Evolutionary conservation across 106 monocot genomes (phyloP).

Genomic region (Dactylorhiza incarnata): DNA sequence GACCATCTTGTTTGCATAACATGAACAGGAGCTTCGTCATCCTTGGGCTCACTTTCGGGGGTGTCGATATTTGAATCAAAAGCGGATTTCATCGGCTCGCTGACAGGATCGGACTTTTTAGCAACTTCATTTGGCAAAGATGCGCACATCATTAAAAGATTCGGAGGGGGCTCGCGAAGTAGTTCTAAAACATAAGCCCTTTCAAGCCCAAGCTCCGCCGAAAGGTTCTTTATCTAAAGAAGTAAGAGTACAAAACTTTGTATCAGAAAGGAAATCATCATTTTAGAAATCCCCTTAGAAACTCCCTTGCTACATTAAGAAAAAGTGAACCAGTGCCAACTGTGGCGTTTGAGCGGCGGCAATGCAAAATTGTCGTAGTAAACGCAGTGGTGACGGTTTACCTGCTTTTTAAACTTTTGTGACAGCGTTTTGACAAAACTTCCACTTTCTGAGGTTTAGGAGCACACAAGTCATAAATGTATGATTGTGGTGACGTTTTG

Average conservation of each 20-base stretch:
- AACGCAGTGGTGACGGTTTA: too few species aligned
- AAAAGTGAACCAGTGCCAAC: neutral
- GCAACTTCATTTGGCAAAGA: constrained; percentile 60
- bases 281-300: neutral
- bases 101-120: constrained; percentile 27
- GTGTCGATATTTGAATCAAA: neutral
- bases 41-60: constrained; percentile 25
- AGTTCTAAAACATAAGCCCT: constrained; percentile 73
- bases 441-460: too few species aligned
- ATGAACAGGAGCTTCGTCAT: constrained; percentile 43
- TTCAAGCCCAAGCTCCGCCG: constrained; percentile 79
- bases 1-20: constrained; percentile 54
- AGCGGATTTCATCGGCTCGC: constrained; percentile 10
- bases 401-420: too few species aligned
- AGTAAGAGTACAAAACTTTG: neutral
- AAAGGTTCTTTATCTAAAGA: constrained; percentile 78
- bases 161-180: constrained; percentile 87
- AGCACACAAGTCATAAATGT: too few species aligned
- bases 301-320: neutral
- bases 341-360: too few species aligned
- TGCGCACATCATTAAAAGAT: constrained; percentile 70
- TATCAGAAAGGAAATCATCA: neutral
- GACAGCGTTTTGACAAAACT: too few species aligned
- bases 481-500: too few species aligned
- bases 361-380: too few species aligned